Base-by-base conservation (phyloP, 164 flowering plant species). In the Magnolia sinica region DNA sequence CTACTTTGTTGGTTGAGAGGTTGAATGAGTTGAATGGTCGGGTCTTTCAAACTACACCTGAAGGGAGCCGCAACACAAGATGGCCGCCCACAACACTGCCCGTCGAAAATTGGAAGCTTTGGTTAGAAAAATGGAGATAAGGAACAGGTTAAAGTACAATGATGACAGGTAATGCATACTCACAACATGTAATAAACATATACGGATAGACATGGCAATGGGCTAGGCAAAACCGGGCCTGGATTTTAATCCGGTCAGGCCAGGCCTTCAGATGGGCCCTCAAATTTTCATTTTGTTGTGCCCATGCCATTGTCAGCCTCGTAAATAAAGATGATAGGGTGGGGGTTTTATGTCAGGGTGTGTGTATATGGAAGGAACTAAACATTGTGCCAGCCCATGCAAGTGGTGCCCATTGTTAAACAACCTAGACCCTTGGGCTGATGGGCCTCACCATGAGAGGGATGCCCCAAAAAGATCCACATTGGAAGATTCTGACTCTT, bases 81-180 rank as follows among this genome's bases (percentile, higher is more conserved):
- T 93, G 96, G 63, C 99, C 99, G 45, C 99, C 98, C 74, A 95
- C 80, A 68, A 95, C 87, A 79, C 98, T 95, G 95, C 86, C 82
- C 81, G 65, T 68, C 29, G 52, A 68, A 24, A 74, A 76, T 13
- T 10, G n/a, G 67, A 50, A 22, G 7, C 16, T 13, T 31, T 10
- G 19, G 18, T 27, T 49, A 72, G 19, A 1, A 50, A 1, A 65
- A 58, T 16, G 8, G 52, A 14, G 4, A 29, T 50, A 8, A 68
- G 10, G 8, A 22, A 76, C 69, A 10, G 68, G 22, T 8, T 9
- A 45, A 37, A 7, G 8, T 18, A 18, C 67, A 64, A 22, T 18
- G 19, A 63, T 45, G 27, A 49, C 50, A 37, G 61, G 19, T 10
- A 14, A 13, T 70, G 52, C 11, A 31, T 9, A 49, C 8, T 68